Percentiles rank a stretch among this genome's conserved stretches.
Evolutionary conservation across 176 grass and related monocot genomes (phyloP).

Genomic region (Pharus latifolius): DNA sequence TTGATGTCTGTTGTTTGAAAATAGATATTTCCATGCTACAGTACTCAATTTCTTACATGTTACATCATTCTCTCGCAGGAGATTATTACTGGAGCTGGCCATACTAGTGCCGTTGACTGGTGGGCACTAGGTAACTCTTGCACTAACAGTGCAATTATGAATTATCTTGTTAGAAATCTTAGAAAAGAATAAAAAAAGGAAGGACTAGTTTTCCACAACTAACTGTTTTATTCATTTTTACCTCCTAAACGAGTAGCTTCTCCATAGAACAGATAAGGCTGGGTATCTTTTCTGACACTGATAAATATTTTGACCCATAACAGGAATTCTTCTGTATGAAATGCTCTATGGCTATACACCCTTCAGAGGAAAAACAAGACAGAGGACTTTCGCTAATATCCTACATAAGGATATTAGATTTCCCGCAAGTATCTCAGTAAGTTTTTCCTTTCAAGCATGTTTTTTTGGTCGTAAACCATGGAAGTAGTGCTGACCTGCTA

Average conservation of each 20-base stretch:
- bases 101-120: slow-evolving; percentile 96
- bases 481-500: too few species aligned
- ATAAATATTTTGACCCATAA: too few species aligned
- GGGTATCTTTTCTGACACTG: too few species aligned
- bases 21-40: neutral
- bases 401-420: slow-evolving; percentile 91
- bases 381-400: slow-evolving; percentile 91
- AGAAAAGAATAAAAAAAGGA: too few species aligned
- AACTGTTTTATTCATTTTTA: too few species aligned
- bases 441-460: neutral
- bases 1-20: neutral
- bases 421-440: slow-evolving; percentile 53
- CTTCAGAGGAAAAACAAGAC: slow-evolving; percentile 90
- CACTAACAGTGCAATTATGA: neutral
- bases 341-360: slow-evolving; percentile 96
- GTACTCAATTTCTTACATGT: neutral
- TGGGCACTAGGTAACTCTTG: slow-evolving; percentile 68
- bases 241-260: too few species aligned
- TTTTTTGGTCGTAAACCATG: neutral
- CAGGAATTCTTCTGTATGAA: slow-evolving; percentile 89
- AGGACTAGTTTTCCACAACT: too few species aligned
- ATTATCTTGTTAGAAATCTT: too few species aligned
- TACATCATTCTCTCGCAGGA: slow-evolving; percentile 48
- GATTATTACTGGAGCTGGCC: slow-evolving; percentile 77
- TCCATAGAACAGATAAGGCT: too few species aligned